Evolutionary conservation across 2,329 filamentous ascomycete genomes (phyloP), one percentile per base, ranked within the genome.

Genomic region (Fragosphaeria purpurea): DNA sequence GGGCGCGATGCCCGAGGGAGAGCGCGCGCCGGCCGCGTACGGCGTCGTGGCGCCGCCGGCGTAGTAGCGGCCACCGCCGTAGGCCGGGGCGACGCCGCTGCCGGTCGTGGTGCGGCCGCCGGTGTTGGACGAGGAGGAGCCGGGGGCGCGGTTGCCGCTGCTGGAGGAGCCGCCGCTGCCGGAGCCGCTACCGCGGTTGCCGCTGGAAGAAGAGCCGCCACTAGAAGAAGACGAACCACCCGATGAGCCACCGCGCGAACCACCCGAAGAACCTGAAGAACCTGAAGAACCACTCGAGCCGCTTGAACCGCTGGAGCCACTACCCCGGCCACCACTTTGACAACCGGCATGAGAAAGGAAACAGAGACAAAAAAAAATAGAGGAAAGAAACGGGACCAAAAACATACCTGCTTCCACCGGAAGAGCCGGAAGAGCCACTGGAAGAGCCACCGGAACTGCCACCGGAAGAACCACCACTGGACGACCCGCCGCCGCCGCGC

Each of bases 51-150:
- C 75, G 46, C 86, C 86, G 46, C 84, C 84, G 39, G 77, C 76
- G 60, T 88, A 89, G 64, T 75, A 86, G 47, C 62, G 59, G 7
- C 83, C 82, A 39, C 80, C 79, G 43, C 80, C 83, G 59, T 76
- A 88, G 1, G 60, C 54, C 4, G 79, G 80, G 12, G 68, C 59
- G 1, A 75, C 67, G 12, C 84, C 83, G 47, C 74, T 77, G 52
- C 84, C 83, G 6, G 70, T 66, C 5, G 66, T 71, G 4, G 82
- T 82, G 7, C 65, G 61, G 46, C 79, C 78, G 56, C 78, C 78
- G 0, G 59, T 35, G 52, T 69, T 73, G 47, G 66, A 70, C 4
- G 57, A 58, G 1, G 62, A 47, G 49, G 58, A 50, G 34, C 55
- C 51, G 11, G 42, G 33, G 35, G 51, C 47, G n/a, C 43, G 47